Base-by-base conservation (phyloP, 2,329 filamentous ascomycete species). In the Myriangium duriaei region DNA sequence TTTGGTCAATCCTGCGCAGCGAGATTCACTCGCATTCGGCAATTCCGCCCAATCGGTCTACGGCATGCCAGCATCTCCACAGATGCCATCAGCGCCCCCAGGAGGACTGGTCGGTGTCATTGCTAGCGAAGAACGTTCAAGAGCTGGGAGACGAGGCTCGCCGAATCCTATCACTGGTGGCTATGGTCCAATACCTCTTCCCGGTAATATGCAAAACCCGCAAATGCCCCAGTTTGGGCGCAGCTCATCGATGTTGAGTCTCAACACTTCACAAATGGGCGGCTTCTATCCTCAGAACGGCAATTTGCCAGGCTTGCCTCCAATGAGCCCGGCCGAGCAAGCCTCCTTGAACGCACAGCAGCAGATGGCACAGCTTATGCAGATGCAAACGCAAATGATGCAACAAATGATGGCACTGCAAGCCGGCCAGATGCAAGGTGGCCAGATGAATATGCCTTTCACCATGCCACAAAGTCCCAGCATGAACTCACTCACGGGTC, bases 61-160 rank as follows among this genome's bases (percentile, higher is more conserved):
- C 19, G 58, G 57, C 15, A 61, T 61, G 18, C 38, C 21, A 42
- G 44, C 3, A 35, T 45, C 45, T 41, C 40, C 49, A 30, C 42
- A 48, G 15, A 41, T 47, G 34, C 37, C 46, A 28, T 33, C 39
- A 14, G 54, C 65, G 6, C 79, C 79, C 11, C 79, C 81, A 1
- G 84, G 82, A 30, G 86, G 86, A 9, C 68, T 94, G 9, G 80
- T 94, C 13, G 85, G 85, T 7, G 83, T 94, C 6, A 94, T 94
- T 59, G 83, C 83, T 21, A 81, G 67, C 37, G 85, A 93, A 59
- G 85, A 93, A 57, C 72, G 83, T 33, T 79, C 80, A 29, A 72
- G 79, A 46, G 84, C 84, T 18, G 68, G 84, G 67, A 71, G 85
- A 49, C 69, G 85, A 51, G 84, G 82, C 21, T 91, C 80, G 51